Base-by-base conservation (phyloP, 257 asterid genomes). In the Solanum chaucha region DNA sequence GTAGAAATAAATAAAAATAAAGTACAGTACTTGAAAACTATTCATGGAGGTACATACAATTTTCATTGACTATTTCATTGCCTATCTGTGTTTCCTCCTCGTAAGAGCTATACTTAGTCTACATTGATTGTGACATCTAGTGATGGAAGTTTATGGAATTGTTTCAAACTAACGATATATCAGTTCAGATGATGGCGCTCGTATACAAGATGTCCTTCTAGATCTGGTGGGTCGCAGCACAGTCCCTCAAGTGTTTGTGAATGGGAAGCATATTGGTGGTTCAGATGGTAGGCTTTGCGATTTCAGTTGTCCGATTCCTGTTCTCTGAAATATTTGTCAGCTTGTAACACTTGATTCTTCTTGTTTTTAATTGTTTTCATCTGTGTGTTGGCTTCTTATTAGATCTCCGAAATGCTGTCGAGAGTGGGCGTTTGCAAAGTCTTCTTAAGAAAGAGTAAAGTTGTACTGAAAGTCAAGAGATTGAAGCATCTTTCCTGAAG, bases 181-280 rank as follows among this genome's bases (percentile, higher is more conserved):
- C 35, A 86, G 74, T 90, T 85, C 88, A 97, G 99, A 94, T 64
- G 99, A 97, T 87, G 99, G 99, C 4, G 88, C 87, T 88, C 91
- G 87, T 90, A 95, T 97, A 86, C 99, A 94, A 88, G 92, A 92
- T 86, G 94, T 94, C 82, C 96, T 97, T 87, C 88, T 94, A 55
- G 98, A 97, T 82, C 82, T 91, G 90, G 92, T 97, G 71, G 99
- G 99, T 67, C 94, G 93, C 30, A 91, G 96, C 51, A 97, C 99
- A 26, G 99, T 97, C 86, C 99, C 99, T 14, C 99, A 95, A 92
- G 97, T 97, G 19, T 97, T 97, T 86, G 97, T 95, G 85, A 95
- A 97, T 88, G 98, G 99, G 83, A 97, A 97, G 94, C 98, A 97
- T 85, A 92, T 97, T 85, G 99, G 99, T 86, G 98, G 99, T 30